Evolutionary conservation across 2,329 filamentous ascomycete species (phyloP).

Genomic region (Dothideomycetidae sp.): DNA sequence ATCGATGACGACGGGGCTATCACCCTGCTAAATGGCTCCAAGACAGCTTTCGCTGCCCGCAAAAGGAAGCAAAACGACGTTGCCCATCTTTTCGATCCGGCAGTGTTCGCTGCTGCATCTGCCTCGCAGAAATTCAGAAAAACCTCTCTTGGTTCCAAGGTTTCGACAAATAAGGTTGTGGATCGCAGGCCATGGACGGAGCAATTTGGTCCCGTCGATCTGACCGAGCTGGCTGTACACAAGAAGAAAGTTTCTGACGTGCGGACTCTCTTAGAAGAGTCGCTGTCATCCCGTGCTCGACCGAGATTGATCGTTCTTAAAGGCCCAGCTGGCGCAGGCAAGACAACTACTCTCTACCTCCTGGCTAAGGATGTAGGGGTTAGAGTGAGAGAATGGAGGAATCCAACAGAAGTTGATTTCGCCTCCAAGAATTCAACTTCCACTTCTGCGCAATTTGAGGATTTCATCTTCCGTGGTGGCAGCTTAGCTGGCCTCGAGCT

Average conservation of each 20-base stretch:
- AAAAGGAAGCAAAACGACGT: constrained; percentile 20
- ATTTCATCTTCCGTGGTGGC: constrained; percentile 72
- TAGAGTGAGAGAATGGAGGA: constrained; percentile 80
- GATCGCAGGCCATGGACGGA: constrained; percentile 76
- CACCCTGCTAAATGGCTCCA: constrained; percentile 20
- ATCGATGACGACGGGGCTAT: constrained; percentile 19
- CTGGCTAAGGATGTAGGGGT: constrained; percentile 64
- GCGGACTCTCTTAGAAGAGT: constrained; percentile 63
- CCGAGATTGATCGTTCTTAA: constrained; percentile 74
- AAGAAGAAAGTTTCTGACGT: constrained; percentile 89
- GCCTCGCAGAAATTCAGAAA: constrained; percentile 31
- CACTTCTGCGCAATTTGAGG: constrained; percentile 69
- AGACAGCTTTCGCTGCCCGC: constrained; percentile 20
- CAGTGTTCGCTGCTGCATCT: neutral
- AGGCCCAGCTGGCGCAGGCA: constrained; percentile 80
- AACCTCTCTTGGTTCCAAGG: constrained; percentile 22
- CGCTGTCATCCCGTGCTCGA: constrained; percentile 28
- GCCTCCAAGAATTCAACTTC: constrained; percentile 52
- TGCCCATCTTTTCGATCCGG: constrained; percentile 1
- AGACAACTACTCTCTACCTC: constrained; percentile 73
- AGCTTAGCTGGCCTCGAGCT: constrained; percentile 60
- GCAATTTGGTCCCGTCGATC: constrained; percentile 56
- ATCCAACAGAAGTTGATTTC: constrained; percentile 52
- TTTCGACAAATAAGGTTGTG: constrained; percentile 17
- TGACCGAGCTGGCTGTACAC: constrained; percentile 83